Evolutionary conservation across 192 early-diverging fungal genomes (phyloP).

Genomic region (Coemansia sp.): DNA sequence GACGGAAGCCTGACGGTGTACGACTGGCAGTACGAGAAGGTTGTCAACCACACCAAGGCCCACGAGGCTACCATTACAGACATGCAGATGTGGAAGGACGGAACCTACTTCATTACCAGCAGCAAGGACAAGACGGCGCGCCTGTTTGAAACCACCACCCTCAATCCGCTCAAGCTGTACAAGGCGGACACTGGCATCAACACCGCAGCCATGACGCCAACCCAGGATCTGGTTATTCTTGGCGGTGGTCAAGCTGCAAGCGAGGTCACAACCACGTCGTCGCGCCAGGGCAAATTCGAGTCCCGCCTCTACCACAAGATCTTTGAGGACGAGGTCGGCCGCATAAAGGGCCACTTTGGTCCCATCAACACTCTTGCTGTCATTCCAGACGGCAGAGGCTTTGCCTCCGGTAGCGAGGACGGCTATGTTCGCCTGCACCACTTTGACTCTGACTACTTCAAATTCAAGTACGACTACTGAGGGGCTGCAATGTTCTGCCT

Average conservation of each 20-base stretch:
- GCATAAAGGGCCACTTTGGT: slow-evolving; percentile 98
- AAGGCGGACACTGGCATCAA: slow-evolving; percentile 87
- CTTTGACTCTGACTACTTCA: slow-evolving; percentile 94
- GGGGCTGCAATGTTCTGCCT: too few relatives aligned
- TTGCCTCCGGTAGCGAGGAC: slow-evolving; percentile 96
- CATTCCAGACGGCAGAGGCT: slow-evolving; percentile 91
- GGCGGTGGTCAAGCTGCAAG: slow-evolving; percentile 99
- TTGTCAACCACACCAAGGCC: slow-evolving; percentile 54
- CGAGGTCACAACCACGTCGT: slow-evolving; percentile 89
- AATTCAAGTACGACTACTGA: slow-evolving; percentile 73
- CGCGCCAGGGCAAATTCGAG: slow-evolving; percentile 95
- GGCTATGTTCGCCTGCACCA: slow-evolving; percentile 96
- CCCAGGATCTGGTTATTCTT: slow-evolving; percentile 78
- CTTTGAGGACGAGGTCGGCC: slow-evolving; percentile 94
- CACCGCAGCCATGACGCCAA: slow-evolving; percentile 88
- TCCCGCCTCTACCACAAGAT: slow-evolving; percentile 95
- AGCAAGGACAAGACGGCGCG: slow-evolving; percentile 93
- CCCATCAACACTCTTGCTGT: slow-evolving; percentile 99
- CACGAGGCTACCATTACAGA: slow-evolving; percentile 83
- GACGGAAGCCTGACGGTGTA: slow-evolving; percentile 88
- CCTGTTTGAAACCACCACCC: slow-evolving; percentile 82
- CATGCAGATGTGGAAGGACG: slow-evolving; percentile 84
- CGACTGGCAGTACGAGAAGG: slow-evolving; percentile 80
- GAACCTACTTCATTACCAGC: slow-evolving; percentile 75
- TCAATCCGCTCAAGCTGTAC: slow-evolving; percentile 83